A percentile compares a stretch with the other conserved stretches of the same genome.
phyloP scores from a whole-genome alignment of 805 yeast genomes.

The Danielia oregonensis region DNA sequence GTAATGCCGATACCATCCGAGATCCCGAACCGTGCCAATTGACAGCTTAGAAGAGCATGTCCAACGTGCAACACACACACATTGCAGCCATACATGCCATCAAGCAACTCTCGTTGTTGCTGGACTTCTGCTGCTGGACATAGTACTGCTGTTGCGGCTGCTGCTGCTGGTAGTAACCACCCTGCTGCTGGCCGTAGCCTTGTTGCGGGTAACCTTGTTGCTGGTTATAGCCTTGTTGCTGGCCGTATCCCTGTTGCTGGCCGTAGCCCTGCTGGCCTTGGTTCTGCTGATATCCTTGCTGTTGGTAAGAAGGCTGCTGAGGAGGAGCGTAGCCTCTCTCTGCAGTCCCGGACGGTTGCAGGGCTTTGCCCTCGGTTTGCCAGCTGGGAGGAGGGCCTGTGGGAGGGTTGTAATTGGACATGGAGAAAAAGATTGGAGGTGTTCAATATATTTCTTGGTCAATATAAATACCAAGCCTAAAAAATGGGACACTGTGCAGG shows the following conservation, averaged over 20 bases:
- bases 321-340: conserved; percentile 19
- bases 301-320: conserved; percentile 14
- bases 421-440: background rate
- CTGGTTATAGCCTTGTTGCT: conserved; percentile 15
- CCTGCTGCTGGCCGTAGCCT: conserved; percentile 23
- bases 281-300: conserved; percentile 12
- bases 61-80: conserved; percentile 35
- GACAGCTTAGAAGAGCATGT: conserved; percentile 22
- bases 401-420: conserved; percentile 22
- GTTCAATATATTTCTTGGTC: too few species aligned
- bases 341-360: conserved; percentile 9
- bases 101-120: conserved; percentile 31
- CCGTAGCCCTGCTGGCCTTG: conserved; percentile 14
- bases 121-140: conserved; percentile 35
- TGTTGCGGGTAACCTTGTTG: conserved; percentile 25
- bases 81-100: conserved; percentile 39
- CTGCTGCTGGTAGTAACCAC: conserved; percentile 26
- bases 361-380: conserved; percentile 15
- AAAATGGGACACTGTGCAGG: too few species aligned
- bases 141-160: conserved; percentile 39
- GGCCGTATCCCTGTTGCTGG: conserved; percentile 13
- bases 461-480: too few species aligned
- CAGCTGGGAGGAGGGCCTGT: conserved; percentile 28
- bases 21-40: too few species aligned
- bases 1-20: too few species aligned